A percentile compares a stretch with the other conserved stretches of the same genome.
Conservation (phyloP, 257 asterid genomes). For the Solanum medicagineum region DNA sequence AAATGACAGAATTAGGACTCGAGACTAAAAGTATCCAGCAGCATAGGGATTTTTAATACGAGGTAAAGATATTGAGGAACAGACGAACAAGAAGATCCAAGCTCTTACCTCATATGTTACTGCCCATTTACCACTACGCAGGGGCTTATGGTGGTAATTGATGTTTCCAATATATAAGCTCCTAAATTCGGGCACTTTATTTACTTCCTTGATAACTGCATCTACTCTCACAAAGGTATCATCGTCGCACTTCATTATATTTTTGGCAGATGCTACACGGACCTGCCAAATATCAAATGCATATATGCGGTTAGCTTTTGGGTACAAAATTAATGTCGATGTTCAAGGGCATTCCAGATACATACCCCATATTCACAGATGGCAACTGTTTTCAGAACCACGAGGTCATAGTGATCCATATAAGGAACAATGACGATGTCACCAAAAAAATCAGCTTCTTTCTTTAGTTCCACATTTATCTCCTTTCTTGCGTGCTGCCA, state of each 20-base stretch:
- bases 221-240: slow-evolving; percentile 89
- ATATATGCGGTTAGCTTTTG: not conserved
- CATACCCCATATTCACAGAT: slow-evolving; percentile 88
- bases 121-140: slow-evolving; percentile 95
- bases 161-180: slow-evolving; percentile 82
- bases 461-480: slow-evolving; percentile 58
- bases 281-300: slow-evolving; percentile 27
- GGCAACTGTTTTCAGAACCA: slow-evolving; percentile 88
- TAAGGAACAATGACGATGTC: slow-evolving; percentile 89
- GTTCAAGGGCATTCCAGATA: not conserved
- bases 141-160: slow-evolving; percentile 78
- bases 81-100: not conserved
- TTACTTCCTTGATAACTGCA: slow-evolving; percentile 57
- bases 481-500: slow-evolving; percentile 73
- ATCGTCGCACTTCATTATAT: slow-evolving; percentile 89
- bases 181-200: slow-evolving; percentile 32
- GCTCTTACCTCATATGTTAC: slow-evolving; percentile 62
- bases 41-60: not conserved
- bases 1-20: not conserved
- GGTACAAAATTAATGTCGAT: not conserved
- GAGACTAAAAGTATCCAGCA: not conserved
- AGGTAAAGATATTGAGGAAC: not conserved
- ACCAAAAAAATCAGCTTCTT: slow-evolving; percentile 90
- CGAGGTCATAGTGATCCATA: slow-evolving; percentile 90
- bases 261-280: slow-evolving; percentile 46